Evolutionary conservation across 129 eudicot genomes (phyloP), one percentile per base, ranked within the genome.

Genomic region (Chrysanthemum seticuspe): DNA sequence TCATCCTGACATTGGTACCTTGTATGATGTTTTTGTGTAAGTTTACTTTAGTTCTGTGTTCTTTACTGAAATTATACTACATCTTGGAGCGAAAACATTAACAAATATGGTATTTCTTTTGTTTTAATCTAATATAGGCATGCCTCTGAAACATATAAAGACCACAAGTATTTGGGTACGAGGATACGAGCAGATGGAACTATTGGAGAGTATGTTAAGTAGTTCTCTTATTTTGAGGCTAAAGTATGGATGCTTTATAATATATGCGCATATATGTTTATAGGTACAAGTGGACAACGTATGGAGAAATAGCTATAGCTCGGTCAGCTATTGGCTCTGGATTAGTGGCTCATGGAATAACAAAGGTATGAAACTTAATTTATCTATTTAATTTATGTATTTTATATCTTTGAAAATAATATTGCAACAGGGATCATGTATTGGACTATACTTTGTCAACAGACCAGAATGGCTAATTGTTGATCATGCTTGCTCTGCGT

Each of bases 251-350:
- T 67, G 18, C 48, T 53, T 50, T 69, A 3, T 56, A 21, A 59
- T 21, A 6, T 21, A 8, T 68, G 2, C 56, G 21, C 14, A 16
- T 62, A 16, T 62, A 12, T 56, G 14, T 23, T 74, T 61, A 76
- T 76, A 93, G 97, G 66, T 93, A 93, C 81, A 84, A 55, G 72
- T 93, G 98, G 98, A 89, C 83, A 75, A 93, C 98, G 19, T 93
- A 89, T 74, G 95, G 90, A 59, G 98, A 93, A 87, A 92, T 81
- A 72, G 89, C 84, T 14, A 69, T 70, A 6, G 95, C 96, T 65
- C 84, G 97, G 21, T 68, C 87, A 71, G 95, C 91, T 68, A 81
- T 89, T 68, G 98, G 98, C 65, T 93, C 97, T 27, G 95, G 87
- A 63, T 87, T 93, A 73, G 78, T 84, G 62, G 71, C 77, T 63